A percentile compares a stretch with the other conserved stretches of the same genome.
Evolutionary conservation across 768 basidiomycete genomes (phyloP).

Genomic region (Naganishia antarctica): DNA sequence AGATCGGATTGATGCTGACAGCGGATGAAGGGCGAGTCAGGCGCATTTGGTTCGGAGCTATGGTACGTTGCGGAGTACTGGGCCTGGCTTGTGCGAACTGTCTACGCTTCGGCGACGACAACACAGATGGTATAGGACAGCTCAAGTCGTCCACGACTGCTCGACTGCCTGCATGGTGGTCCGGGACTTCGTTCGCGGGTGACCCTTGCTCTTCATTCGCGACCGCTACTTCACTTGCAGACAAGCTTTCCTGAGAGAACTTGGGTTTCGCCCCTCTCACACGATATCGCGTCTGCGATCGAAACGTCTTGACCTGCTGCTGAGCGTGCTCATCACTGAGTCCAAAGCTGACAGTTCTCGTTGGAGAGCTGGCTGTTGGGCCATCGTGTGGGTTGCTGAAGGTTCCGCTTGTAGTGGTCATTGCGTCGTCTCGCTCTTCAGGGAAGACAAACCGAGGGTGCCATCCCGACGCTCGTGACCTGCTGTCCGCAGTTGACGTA

Average conservation of each 20-base stretch:
- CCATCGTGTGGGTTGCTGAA: not conserved
- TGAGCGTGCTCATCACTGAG: slow-evolving; percentile 11
- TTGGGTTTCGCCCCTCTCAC: not conserved
- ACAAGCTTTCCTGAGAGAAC: slow-evolving; percentile 15
- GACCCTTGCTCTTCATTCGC: not conserved
- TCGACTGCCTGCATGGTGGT: too few relatives aligned
- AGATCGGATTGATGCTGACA: not conserved
- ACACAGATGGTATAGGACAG: too few relatives aligned
- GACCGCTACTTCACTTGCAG: not conserved
- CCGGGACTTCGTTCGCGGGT: not conserved
- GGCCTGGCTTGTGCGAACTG: not conserved
- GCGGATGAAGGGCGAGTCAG: not conserved
- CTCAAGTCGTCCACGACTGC: too few relatives aligned
- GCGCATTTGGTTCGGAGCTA: not conserved
- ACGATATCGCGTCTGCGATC: not conserved
- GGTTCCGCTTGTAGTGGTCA: too few relatives aligned
- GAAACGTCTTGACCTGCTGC: slow-evolving; percentile 12
- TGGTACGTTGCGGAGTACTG: not conserved
- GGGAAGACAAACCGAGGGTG: not conserved
- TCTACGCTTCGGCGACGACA: slow-evolving; percentile 1
- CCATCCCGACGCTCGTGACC: not conserved
- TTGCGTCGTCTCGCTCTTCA: not conserved
- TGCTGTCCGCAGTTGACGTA: slow-evolving; percentile 12
- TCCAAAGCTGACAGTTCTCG: slow-evolving; percentile 9
- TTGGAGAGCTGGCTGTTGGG: not conserved